Percentiles rank a stretch among this genome's conserved stretches.
These are phyloP conservation scores for Solanum sparsipilum DNA, from an alignment of 257 asterid species.

Conservation along the genomic window DNA sequence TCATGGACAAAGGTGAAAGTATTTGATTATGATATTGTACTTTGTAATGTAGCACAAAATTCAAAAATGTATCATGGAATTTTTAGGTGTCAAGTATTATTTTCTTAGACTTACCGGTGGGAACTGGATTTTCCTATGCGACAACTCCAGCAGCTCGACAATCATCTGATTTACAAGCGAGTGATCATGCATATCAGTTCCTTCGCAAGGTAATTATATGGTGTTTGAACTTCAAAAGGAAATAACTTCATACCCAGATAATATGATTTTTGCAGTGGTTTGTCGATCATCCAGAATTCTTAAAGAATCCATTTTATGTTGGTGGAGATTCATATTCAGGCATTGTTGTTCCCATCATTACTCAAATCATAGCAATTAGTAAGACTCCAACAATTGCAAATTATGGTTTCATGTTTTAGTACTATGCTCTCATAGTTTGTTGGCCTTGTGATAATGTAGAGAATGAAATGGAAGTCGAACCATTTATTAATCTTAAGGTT, in stretches of 20 bases:
- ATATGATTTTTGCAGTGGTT: constrained; percentile 8
- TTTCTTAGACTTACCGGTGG: background rate
- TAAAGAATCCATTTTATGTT: constrained; percentile 5
- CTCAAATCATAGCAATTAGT: constrained; percentile 6
- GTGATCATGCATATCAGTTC: constrained; percentile 1
- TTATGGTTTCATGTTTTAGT: background rate
- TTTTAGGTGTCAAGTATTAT: constrained; percentile 1
- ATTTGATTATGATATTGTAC: background rate
- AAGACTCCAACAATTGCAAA: background rate
- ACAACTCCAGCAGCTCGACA: background rate
- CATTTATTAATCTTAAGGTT: constrained; percentile 10
- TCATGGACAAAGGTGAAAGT: constrained; percentile 7
- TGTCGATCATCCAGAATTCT: constrained; percentile 2
- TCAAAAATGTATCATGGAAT: background rate
- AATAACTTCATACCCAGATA: no score
- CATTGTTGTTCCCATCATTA: constrained; percentile 5
- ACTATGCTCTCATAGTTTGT: background rate
- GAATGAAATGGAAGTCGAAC: constrained; percentile 3
- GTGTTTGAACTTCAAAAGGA: no score
- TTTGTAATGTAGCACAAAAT: background rate
- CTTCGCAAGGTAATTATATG: background rate
- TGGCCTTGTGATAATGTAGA: background rate
- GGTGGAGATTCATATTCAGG: constrained; percentile 12
- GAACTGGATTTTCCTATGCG: constrained; percentile 7
- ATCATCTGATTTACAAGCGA: background rate